Evolutionary conservation across 306 rosid species (phyloP).

Genomic region (Trifolium pratense): DNA sequence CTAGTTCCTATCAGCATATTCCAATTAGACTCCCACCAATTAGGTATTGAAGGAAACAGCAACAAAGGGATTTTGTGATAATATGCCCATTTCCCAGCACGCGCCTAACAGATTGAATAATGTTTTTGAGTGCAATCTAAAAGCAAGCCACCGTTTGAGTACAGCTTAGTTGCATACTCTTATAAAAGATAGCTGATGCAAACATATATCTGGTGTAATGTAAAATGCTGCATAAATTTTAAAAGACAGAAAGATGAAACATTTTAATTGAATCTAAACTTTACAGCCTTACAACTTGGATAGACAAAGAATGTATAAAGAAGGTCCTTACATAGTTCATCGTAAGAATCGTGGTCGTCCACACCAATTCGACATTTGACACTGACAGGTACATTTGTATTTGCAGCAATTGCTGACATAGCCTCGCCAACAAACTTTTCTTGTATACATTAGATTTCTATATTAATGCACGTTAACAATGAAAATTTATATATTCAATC

Average conservation of each 20-base stretch:
- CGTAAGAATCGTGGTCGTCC: constrained; percentile 86
- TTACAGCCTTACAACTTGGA: constrained; percentile 31
- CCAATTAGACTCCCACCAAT: constrained; percentile 4
- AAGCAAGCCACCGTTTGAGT: constrained; percentile 17
- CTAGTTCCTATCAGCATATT: constrained; percentile 10
- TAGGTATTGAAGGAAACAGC: constrained; percentile 1
- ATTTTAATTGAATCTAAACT: constrained; percentile 20
- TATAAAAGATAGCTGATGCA: neutral
- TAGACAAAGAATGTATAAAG: constrained; percentile 35
- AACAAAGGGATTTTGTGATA: constrained; percentile 29
- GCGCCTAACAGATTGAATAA: constrained; percentile 24
- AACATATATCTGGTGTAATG: constrained; percentile 13
- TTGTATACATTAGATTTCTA: constrained; percentile 56
- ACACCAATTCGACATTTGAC: constrained; percentile 97
- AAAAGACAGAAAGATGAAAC: constrained; percentile 10
- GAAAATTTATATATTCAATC: constrained; percentile 24
- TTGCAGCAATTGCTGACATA: constrained; percentile 95
- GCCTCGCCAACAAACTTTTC: constrained; percentile 96
- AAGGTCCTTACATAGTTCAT: constrained; percentile 83
- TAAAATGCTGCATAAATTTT: neutral
- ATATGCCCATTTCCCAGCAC: neutral
- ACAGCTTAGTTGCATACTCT: constrained; percentile 6
- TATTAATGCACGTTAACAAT: constrained; percentile 47
- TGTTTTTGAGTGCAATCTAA: constrained; percentile 4
- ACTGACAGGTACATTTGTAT: constrained; percentile 78